These are phyloP conservation scores for Cruciata laevipes DNA, from an alignment of 257 asterid genomes.

Conservation along the genomic window DNA sequence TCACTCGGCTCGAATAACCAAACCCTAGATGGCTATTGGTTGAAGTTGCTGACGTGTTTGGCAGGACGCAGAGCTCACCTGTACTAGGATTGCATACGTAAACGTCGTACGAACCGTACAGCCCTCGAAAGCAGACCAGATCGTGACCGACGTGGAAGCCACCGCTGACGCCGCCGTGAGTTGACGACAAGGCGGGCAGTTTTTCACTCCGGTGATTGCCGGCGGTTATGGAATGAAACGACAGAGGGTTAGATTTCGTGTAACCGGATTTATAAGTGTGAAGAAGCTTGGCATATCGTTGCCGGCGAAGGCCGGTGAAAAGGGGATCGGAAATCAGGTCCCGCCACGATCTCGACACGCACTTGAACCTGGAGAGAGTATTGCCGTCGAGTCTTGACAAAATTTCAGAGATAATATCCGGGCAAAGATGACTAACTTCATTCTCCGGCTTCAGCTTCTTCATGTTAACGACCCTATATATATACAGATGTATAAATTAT, in stretches of 20 bases:
- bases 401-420: background rate
- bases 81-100: slow-evolving; percentile 4
- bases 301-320: background rate
- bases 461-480: background rate
- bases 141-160: background rate
- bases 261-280: background rate
- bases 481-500: too few species aligned
- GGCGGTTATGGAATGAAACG: background rate
- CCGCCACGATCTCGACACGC: background rate
- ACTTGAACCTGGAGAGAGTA: background rate
- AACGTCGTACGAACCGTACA: background rate
- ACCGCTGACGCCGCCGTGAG: too few species aligned
- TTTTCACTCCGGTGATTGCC: background rate
- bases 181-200: background rate
- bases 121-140: background rate
- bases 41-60: background rate
- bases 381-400: background rate
- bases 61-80: background rate
- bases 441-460: background rate
- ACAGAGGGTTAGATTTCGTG: background rate
- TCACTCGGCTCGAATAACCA: background rate
- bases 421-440: background rate
- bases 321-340: background rate
- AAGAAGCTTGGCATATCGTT: background rate
- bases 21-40: background rate